A percentile compares a stretch with the other conserved stretches of the same genome.
phyloP scores from a whole-genome alignment of 257 asterid genomes.

The Ilex aquifolium region DNA sequence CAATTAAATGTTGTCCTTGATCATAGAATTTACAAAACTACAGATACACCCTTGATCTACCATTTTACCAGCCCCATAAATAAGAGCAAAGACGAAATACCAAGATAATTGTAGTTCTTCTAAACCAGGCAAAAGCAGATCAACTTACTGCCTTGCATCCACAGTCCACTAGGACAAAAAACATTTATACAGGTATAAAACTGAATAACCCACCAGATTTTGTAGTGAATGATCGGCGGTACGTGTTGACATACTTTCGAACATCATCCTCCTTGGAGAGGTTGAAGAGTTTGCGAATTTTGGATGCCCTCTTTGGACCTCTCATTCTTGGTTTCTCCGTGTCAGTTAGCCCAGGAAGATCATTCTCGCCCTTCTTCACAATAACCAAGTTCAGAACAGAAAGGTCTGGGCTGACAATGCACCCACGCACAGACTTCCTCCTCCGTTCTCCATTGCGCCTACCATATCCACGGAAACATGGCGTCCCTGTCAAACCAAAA shows the following conservation, averaged over 20 bases:
- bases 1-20: too few species aligned
- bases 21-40: neutral
- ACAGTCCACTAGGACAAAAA: neutral
- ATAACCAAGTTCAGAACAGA: slow-evolving; percentile 4
- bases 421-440: slow-evolving; percentile 25
- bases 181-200: neutral
- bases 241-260: slow-evolving; percentile 30
- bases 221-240: slow-evolving; percentile 40
- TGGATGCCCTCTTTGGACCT: slow-evolving; percentile 13
- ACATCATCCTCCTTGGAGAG: slow-evolving; percentile 22
- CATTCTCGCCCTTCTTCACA: too few species aligned
- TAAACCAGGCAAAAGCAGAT: neutral
- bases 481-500: slow-evolving; percentile 8
- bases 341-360: too few species aligned
- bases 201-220: slow-evolving; percentile 19
- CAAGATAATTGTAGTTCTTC: neutral
- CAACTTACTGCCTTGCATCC: neutral
- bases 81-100: neutral
- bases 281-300: slow-evolving; percentile 20
- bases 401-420: slow-evolving; percentile 22
- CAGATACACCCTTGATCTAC: neutral
- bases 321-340: too few species aligned
- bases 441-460: slow-evolving; percentile 26
- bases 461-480: slow-evolving; percentile 23
- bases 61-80: neutral